Conservation (phyloP, 2,329 filamentous ascomycete genomes). For the Stemphylium lycopersici region DNA sequence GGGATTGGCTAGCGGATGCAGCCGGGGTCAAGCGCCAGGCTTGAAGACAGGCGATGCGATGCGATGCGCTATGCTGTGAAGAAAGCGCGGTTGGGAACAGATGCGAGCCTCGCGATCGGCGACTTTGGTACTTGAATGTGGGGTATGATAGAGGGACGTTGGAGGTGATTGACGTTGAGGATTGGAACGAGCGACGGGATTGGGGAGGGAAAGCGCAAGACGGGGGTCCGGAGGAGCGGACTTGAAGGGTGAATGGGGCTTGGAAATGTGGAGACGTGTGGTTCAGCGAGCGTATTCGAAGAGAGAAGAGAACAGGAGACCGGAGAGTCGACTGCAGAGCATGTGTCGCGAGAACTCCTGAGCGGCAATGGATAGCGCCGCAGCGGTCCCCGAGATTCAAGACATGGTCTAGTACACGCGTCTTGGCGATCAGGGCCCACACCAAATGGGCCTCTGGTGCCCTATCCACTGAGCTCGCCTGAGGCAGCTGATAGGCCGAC, state of each 20-base stretch:
- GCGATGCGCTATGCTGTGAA: slow-evolving; percentile 4
- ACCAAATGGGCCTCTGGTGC: slow-evolving; percentile 5
- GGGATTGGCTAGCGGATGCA: slow-evolving; percentile 13
- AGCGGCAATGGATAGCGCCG: slow-evolving; percentile 9
- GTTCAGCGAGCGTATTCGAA: slow-evolving; percentile 20
- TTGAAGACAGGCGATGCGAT: slow-evolving; percentile 15
- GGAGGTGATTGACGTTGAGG: slow-evolving; percentile 27
- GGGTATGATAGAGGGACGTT: slow-evolving; percentile 11
- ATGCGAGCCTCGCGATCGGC: neutral
- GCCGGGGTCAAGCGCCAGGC: slow-evolving; percentile 35
- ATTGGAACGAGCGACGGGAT: slow-evolving; percentile 40
- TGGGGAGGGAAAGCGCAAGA: slow-evolving; percentile 19
- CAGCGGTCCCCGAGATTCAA: slow-evolving; percentile 12
- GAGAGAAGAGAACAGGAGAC: slow-evolving; percentile 9
- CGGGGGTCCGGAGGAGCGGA: slow-evolving; percentile 2
- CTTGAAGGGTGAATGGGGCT: neutral
- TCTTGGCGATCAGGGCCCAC: slow-evolving; percentile 16
- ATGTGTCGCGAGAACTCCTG: slow-evolving; percentile 17
- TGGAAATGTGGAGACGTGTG: slow-evolving; percentile 1
- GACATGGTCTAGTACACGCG: slow-evolving; percentile 15
- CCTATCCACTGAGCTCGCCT: slow-evolving; percentile 1
- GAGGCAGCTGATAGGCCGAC: slow-evolving; percentile 17
- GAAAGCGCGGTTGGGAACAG: neutral
- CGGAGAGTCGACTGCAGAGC: slow-evolving; percentile 12
- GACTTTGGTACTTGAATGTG: slow-evolving; percentile 6